phyloP scores from a whole-genome alignment of 106 monocot genomes.

The Ottelia alismoides region DNA sequence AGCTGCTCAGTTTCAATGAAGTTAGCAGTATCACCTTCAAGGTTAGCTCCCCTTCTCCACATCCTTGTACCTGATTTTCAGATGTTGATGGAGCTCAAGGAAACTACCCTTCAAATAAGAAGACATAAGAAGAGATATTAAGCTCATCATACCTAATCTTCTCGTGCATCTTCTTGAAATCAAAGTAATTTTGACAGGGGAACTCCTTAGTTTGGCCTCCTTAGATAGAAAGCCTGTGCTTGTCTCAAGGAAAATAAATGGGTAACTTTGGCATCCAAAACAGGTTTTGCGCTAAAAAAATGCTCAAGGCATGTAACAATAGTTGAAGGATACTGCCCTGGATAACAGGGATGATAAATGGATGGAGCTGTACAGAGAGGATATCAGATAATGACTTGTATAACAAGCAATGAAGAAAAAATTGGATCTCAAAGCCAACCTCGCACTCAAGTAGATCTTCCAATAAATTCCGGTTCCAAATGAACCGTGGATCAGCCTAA shows the following conservation, averaged over 20 bases:
- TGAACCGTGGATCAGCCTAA: constrained; percentile 88
- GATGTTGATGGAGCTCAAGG: no score
- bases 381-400: not conserved
- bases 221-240: constrained; percentile 43
- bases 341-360: constrained; percentile 62
- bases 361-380: constrained; percentile 60
- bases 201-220: constrained; percentile 37
- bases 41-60: constrained; percentile 99
- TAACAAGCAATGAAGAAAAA: not conserved
- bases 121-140: not conserved
- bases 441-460: constrained; percentile 89
- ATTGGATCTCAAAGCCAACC: constrained; percentile 21
- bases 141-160: constrained; percentile 48
- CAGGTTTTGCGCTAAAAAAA: not conserved
- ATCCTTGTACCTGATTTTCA: constrained; percentile 70
- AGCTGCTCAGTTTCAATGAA: constrained; percentile 93
- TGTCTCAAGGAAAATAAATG: constrained; percentile 60
- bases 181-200: constrained; percentile 44
- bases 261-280: no score
- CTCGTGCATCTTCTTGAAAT: constrained; percentile 83
- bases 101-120: no score
- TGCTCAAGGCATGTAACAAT: not conserved
- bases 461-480: constrained; percentile 74
- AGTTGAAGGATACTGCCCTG: constrained; percentile 89
- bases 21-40: constrained; percentile 86